phyloP scores from a whole-genome alignment of 2,329 filamentous ascomycete species.

The Talaromyces rugulosus region DNA sequence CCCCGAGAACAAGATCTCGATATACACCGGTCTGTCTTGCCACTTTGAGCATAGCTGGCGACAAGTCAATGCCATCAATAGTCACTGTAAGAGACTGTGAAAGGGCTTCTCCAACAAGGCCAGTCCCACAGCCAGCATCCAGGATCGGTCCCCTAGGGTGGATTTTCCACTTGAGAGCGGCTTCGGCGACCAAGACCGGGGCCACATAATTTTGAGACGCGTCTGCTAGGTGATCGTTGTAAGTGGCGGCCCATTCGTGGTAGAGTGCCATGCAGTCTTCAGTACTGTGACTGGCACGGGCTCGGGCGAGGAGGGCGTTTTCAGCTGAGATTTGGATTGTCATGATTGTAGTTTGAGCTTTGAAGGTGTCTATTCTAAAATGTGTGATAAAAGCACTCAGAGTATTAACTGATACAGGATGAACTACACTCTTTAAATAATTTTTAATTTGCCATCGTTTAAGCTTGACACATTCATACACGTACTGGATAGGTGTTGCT shows the following conservation, averaged over 20 bases:
- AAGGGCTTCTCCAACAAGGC: conserved; percentile 49
- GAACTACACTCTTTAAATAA: neutral
- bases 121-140: conserved; percentile 56
- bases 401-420: neutral
- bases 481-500: neutral
- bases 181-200: conserved; percentile 35
- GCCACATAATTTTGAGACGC: conserved; percentile 38
- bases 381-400: neutral
- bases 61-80: conserved; percentile 53
- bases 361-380: neutral
- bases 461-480: neutral
- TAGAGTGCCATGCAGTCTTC: conserved; percentile 40
- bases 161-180: conserved; percentile 22
- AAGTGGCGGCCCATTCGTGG: conserved; percentile 45
- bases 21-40: conserved; percentile 49
- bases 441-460: neutral
- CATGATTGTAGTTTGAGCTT: neutral
- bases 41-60: conserved; percentile 51
- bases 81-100: conserved; percentile 39
- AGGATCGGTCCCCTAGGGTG: conserved; percentile 34
- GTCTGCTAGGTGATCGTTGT: conserved; percentile 39
- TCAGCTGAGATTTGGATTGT: neutral
- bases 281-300: conserved; percentile 30
- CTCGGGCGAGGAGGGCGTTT: conserved; percentile 28
- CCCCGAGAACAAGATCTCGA: conserved; percentile 40